Percentiles rank a stretch among this genome's conserved stretches.
phyloP scores from a whole-genome alignment of 108 stramenopile genomes.

The Parietichytrium sp. region DNA sequence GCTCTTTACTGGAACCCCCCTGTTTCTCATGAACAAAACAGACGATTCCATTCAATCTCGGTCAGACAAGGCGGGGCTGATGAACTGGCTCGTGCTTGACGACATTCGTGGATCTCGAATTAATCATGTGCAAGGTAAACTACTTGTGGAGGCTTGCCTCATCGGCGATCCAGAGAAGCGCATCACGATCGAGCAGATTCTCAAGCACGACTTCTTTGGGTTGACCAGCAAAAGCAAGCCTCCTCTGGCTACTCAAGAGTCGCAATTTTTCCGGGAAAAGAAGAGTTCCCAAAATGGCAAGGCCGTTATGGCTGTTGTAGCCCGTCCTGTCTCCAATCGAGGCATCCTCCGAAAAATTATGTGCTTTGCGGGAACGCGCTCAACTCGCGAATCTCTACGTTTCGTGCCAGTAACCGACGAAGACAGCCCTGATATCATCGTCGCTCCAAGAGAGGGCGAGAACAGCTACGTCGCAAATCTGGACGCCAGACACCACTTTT shows the following conservation, averaged over 20 bases:
- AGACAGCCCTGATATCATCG: too few relatives aligned
- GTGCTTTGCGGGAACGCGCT: too few relatives aligned
- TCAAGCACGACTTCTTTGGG: conserved; percentile 6
- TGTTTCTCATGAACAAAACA: conserved; percentile 41
- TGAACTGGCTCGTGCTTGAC: conserved; percentile 18
- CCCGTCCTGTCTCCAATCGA: too few relatives aligned
- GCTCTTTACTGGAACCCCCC: conserved; percentile 39
- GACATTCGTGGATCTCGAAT: not conserved
- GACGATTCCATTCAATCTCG: not conserved
- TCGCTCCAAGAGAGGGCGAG: too few relatives aligned
- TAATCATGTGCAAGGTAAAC: not conserved
- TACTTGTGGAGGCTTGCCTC: not conserved
- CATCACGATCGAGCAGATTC: not conserved
- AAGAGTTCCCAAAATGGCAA: too few relatives aligned
- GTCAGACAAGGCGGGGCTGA: not conserved
- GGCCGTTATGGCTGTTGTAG: too few relatives aligned
- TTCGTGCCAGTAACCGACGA: too few relatives aligned
- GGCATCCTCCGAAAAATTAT: too few relatives aligned
- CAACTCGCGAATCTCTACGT: too few relatives aligned
- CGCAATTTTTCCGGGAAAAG: too few relatives aligned
- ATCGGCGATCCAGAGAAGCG: conserved; percentile 12
- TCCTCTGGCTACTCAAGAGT: too few relatives aligned
- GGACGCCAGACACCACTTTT: not conserved
- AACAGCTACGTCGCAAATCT: not conserved
- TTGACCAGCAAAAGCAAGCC: too few relatives aligned